Base-by-base conservation (phyloP, 2,329 filamentous ascomycete genomes). In the Epichloe elymi region DNA sequence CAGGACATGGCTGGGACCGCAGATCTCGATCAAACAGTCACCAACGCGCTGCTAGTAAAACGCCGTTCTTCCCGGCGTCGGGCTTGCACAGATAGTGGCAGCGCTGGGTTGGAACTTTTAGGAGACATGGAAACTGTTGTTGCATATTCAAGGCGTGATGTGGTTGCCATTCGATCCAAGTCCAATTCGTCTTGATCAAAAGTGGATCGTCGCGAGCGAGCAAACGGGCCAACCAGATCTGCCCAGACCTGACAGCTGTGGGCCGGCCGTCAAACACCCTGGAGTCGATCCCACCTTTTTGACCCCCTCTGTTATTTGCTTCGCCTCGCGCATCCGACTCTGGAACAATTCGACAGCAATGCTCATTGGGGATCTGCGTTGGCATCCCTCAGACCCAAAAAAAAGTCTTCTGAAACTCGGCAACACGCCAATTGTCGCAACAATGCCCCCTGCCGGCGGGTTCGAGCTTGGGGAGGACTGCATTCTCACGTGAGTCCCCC, bases 51-150 rank as follows among this genome's bases (percentile, higher is more conserved):
- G 48, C 51, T 70, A 20, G 48, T 51, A 2, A 56, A 62, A 2
- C 65, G 56, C 39, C n/a, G 59, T 70, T 70, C 2, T 70, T 68
- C 41, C 53, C 70, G 23, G 67, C 67, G 5, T 64, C 62, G 0
- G 68, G 67, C 0, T 57, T 61, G 7, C 60, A 59, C 23, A 5
- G 20, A 23, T 5, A 23, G 23, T 23, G 23, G 23, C 5, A 23
- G 20, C 20, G 20, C 20, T 20, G 20, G 20, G 20, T 23, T 23
- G 20, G 20, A 23, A 23, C 4, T 23, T 5, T 23, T 1, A 23
- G 20, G 20, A 23, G 23, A 26, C 23, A 26, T 26, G 23, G 2
- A 26, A 26, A 26, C 26, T 26, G 26, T 26, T 26, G 26, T 26
- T 26, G 26, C 26, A 26, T 26, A 8, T 26, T 8, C 26, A 8